Conservation (phyloP, 2,329 filamentous ascomycete genomes). For the Volutella citrinella region DNA sequence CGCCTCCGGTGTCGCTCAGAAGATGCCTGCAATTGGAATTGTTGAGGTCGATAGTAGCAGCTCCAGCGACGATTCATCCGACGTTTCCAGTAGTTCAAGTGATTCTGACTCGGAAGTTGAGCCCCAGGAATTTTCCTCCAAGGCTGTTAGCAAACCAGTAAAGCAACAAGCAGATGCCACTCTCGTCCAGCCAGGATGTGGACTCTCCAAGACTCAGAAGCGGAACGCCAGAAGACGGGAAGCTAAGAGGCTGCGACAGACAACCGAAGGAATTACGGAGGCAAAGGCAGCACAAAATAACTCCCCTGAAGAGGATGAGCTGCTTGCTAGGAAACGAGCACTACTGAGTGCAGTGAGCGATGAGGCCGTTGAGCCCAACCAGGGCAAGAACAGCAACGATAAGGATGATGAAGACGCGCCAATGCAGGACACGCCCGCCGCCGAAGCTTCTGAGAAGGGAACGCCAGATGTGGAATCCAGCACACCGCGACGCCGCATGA, state of each 20-base stretch:
- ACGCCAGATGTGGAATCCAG: conserved; percentile 7
- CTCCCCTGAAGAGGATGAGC: no score
- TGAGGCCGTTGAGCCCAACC: conserved; percentile 6
- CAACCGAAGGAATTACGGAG: no score
- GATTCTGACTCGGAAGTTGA: conserved; percentile 29
- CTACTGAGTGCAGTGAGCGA: conserved; percentile 32
- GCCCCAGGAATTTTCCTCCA: conserved; percentile 37
- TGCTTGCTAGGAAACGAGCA: conserved; percentile 40
- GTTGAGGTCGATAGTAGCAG: conserved; percentile 15
- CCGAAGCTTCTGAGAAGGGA: conserved; percentile 4
- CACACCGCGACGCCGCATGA: conserved; percentile 16
- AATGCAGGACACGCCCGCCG: conserved; percentile 1
- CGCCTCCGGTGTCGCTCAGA: no score
- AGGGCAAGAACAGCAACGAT: conserved; percentile 4
- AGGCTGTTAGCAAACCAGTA: no score
- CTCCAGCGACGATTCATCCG: conserved; percentile 16
- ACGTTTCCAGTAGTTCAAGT: conserved; percentile 18
- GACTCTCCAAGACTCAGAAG: conserved; percentile 44
- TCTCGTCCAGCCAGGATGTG: conserved; percentile 32
- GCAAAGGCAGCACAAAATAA: no score
- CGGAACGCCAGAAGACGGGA: conserved; percentile 49
- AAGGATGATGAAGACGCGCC: conserved; percentile 6
- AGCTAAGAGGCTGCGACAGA: conserved; percentile 24
- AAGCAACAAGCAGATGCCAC: no score
- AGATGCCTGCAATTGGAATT: no score